Percentiles rank a stretch among this genome's conserved stretches.
Conservation (phyloP, 495 filamentous ascomycete species). For the Aspergillus biplanus region DNA sequence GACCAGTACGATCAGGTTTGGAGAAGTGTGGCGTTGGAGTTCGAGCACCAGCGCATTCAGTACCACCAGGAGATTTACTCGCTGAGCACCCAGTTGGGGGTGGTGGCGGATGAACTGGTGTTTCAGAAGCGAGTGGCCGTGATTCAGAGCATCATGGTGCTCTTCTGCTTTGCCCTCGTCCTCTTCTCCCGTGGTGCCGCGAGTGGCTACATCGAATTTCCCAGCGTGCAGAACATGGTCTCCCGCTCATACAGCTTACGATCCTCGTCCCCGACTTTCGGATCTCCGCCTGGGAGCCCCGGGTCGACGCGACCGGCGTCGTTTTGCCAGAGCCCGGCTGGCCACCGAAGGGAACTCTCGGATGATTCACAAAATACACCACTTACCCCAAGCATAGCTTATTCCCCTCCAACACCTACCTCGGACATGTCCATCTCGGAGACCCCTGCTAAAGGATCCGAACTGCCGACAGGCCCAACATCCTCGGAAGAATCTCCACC, state of each 20-base stretch:
- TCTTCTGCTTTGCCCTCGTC: slow-evolving; percentile 84
- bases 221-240: slow-evolving; percentile 61
- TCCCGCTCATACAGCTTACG: slow-evolving; percentile 51
- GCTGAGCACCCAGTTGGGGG: slow-evolving; percentile 75
- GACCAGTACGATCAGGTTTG: slow-evolving; percentile 94
- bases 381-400: slow-evolving; percentile 45
- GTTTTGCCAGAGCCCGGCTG: slow-evolving; percentile 34
- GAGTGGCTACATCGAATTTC: slow-evolving; percentile 57
- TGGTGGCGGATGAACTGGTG: slow-evolving; percentile 91
- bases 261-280: slow-evolving; percentile 45
- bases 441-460: slow-evolving; percentile 23
- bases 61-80: slow-evolving; percentile 79
- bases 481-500: slow-evolving; percentile 23
- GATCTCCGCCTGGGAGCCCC: slow-evolving; percentile 50
- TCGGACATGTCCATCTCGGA: slow-evolving; percentile 35
- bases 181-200: slow-evolving; percentile 67
- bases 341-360: slow-evolving; percentile 46
- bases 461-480: slow-evolving; percentile 12
- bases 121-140: slow-evolving; percentile 96
- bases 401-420: slow-evolving; percentile 53
- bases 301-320: slow-evolving; percentile 47
- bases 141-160: slow-evolving; percentile 81
- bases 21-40: slow-evolving; percentile 90
- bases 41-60: slow-evolving; percentile 83
- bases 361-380: slow-evolving; percentile 43